A percentile compares a stretch with the other conserved stretches of the same genome.
Conservation (phyloP, 2,329 filamentous ascomycete genomes). For the Pseudocercospora macadamiae region DNA sequence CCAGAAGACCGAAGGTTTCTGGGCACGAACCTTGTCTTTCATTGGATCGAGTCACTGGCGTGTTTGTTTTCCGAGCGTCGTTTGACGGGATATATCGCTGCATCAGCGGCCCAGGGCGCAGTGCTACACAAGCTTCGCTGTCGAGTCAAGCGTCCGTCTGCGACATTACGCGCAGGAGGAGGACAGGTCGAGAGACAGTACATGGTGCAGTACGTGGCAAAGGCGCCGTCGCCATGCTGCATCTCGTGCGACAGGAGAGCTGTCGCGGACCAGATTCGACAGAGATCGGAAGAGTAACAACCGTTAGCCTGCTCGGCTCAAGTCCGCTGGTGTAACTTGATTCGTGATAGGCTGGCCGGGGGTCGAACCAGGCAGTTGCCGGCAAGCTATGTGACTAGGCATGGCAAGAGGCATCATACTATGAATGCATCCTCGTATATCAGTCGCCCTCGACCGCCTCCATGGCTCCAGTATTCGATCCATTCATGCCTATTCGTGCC, state of each 20-base stretch:
- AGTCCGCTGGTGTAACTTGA: not conserved
- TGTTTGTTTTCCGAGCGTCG: no score
- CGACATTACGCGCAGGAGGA: no score
- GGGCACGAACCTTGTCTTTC: not conserved
- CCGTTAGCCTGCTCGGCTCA: no score
- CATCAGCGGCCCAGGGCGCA: not conserved
- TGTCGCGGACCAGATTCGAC: slow-evolving; percentile 5
- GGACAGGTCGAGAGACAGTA: no score
- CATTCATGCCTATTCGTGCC: not conserved
- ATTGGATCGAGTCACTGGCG: not conserved
- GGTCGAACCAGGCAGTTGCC: slow-evolving; percentile 6
- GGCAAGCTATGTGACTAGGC: slow-evolving; percentile 7
- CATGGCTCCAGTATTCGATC: not conserved
- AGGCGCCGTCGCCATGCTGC: no score
- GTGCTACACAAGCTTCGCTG: no score
- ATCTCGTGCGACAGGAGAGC: not conserved
- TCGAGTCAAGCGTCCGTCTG: no score
- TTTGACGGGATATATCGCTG: not conserved
- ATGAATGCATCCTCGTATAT: slow-evolving; percentile 3
- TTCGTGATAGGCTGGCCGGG: no score
- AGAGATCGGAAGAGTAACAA: not conserved
- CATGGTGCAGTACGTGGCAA: no score
- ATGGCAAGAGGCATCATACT: not conserved
- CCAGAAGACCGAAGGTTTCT: slow-evolving; percentile 2
- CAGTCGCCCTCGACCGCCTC: slow-evolving; percentile 8